Base-by-base conservation (phyloP, 768 basidiomycete species). In the Termitomyces sp. region DNA sequence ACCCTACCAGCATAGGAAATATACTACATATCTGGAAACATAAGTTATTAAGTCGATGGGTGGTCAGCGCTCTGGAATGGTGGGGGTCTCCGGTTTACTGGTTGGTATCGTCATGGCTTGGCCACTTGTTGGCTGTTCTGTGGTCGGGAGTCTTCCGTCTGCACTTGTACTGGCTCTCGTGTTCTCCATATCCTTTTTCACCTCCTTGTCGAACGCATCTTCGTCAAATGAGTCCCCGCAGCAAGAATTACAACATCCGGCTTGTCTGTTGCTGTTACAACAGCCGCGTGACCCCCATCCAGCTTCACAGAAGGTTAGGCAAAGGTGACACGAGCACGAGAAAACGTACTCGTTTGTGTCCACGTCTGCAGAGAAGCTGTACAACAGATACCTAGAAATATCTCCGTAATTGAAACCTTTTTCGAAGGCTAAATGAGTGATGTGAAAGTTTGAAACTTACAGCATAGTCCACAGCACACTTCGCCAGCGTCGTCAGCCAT, bases 211-310 rank as follows among this genome's bases (percentile, higher is more conserved):
- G 62, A 80, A 76, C 1, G 64, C 67, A 59, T 82, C 80, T 40
- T 76, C 75, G 61, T 80, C 70, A 64, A 80, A 80, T 2, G 75
- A 75, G 10, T 73, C 64, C 20, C 66, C 65, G 57, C 73, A 80
- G 55, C 79, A 82, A 35, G 69, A 70, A 13, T 72, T 75, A 61
- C 79, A 82, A 58, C 80, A 81, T 12, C 79, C 78, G n/a, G 70
- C 63, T 24, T 59, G 63, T 9, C 65, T 56, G 53, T 66, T 67
- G 20, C 64, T 58, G 35, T 64, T 59, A 54, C 76, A 68, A 56
- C 72, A 72, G 7, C 75, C 73, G 5, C 65, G 57, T 26, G 70
- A 62, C 8, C 76, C 75, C 52, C 63, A 72, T 1, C 68, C 49
- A 54, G 66, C 73, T 75, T 59, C 20, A 28, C 7, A 35, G 16